Evolutionary conservation across 208 protist genomes (phyloP), one percentile per base, ranked within the genome.

Genomic region (Trypanosoma cruzi): DNA sequence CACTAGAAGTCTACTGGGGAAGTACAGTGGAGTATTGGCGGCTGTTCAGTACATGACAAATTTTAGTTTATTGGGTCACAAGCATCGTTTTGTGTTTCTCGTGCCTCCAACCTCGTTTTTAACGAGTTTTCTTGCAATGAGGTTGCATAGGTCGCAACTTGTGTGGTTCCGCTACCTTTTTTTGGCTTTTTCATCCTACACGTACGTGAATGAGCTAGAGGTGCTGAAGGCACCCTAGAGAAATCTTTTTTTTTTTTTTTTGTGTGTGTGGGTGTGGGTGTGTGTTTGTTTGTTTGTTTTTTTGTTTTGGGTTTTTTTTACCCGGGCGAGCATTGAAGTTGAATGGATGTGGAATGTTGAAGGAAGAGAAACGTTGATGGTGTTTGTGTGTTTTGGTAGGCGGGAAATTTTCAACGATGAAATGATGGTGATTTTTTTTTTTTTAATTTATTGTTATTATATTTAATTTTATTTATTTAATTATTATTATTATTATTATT

Each of bases 141-240:
- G 75, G 62, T 72, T 76, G 42, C 98, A 99, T 71, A 59, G 73
- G 11, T 91, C 80, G 16, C 98, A 99, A 80, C 80, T 98, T 10
- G 95, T 99, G 46, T 99, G 98, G 98, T 99, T 98, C 71, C 83
- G 98, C 53, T 95, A 97, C 63, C 71, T 99, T 37, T 99, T 98
- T 84, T 81, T 99, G 13, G 28, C 93, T 0, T 98, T 99, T 77
- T 98, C 96, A 8, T 88, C 94, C 24, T 99, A 99, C 82, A 95
- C 95, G 11, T 98, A 93, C 72, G 57, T 97, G 18, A 98, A 99
- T 76, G 92, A 97, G 44, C 62, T 93, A 16, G 34, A 68, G 24
- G 82, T 86, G 50, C 46, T 84, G 0, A 49, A 34, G 18, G 26
- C 53, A 44, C 42, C 20, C 10, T 64, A 50, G 70, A 50, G 36